Percentiles rank a stretch among this genome's conserved stretches.
Evolutionary conservation across 2,329 filamentous ascomycete genomes (phyloP).

Genomic region (Paraphoma sp.): DNA sequence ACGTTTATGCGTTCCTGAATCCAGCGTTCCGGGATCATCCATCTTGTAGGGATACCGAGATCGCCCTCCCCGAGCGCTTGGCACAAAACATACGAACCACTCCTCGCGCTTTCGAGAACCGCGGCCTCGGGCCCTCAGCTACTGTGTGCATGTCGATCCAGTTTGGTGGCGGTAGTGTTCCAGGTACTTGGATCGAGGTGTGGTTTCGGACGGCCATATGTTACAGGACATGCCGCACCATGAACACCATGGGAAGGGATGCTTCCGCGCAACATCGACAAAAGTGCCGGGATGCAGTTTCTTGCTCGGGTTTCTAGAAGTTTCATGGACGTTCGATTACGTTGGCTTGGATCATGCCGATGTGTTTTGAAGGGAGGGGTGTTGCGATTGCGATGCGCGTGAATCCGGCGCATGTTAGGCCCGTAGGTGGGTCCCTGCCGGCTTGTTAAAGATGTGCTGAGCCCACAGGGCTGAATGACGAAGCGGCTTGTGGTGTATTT

Average conservation of each 20-base stretch:
- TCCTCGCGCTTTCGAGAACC: background rate
- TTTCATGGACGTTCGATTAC: constrained; percentile 2
- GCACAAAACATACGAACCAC: background rate
- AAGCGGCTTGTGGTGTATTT: background rate
- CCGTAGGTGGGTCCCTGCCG: background rate
- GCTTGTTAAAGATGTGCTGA: background rate
- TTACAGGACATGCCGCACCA: constrained; percentile 15
- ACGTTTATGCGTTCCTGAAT: background rate
- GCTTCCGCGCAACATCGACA: background rate
- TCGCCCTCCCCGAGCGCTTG: too few species aligned
- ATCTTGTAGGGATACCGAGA: background rate
- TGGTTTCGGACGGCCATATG: constrained; percentile 15
- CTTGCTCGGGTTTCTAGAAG: background rate
- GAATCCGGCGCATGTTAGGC: background rate
- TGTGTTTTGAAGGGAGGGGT: background rate
- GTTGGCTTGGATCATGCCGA: background rate
- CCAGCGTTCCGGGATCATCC: background rate
- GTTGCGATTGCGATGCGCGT: background rate
- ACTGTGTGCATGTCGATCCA: background rate
- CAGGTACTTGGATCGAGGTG: constrained; percentile 6
- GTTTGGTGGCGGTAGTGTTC: background rate
- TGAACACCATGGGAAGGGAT: background rate
- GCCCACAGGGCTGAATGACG: background rate
- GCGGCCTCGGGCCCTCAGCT: background rate
- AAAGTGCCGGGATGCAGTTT: background rate